Evolutionary conservation across 1,284 basidiomycete species (phyloP), one percentile per base, ranked within the genome.

Genomic region (Psilocybe mexicana): DNA sequence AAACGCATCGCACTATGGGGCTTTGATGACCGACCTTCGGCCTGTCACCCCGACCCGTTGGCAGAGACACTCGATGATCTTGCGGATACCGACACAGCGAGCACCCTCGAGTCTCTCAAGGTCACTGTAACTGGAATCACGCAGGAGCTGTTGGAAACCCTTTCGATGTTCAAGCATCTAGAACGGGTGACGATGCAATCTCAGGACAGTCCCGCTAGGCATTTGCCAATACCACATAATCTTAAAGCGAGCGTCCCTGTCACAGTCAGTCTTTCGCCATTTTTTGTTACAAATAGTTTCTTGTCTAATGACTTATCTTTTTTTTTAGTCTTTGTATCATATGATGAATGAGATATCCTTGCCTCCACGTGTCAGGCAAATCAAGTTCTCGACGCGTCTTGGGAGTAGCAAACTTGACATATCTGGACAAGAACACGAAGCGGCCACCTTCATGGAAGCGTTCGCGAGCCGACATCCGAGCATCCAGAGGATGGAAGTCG

Each of bases 371-470:
- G 49, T 72, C 26, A 62, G 63, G 42, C 59, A 58, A 25, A 35
- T 72, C 47, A 65, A 62, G 25, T 61, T 73, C 7, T 55, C 59
- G 25, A 72, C 70, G 1, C 67, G 67, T 45, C 64, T 73, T 3
- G 61, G 60, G 43, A 65, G 66, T 43, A 61, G 56, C 6, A 64
- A 62, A 35, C 48, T 67, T 7, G 67, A 69, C 38, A 47, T 57
- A 0, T 58, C 52, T 6, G 63, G 63, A 10, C 69, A 71, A 55
- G 59, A 67, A 35, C 60, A 56, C 5, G 67, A 68, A 51, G 68
- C 66, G 1, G 66, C 62, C 1, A 35, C 42, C 1, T 64, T 69
- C 28, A 63, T 67, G 50, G 69, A 71, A 54, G 54, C 53, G 4
- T 61, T 73, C 26, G 70, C 67, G 1, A 43, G 47, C 8, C 51